A percentile compares a stretch with the other conserved stretches of the same genome.
phyloP scores from a whole-genome alignment of 2,329 filamentous ascomycete genomes.

The Aspergillus transmontanensis region DNA sequence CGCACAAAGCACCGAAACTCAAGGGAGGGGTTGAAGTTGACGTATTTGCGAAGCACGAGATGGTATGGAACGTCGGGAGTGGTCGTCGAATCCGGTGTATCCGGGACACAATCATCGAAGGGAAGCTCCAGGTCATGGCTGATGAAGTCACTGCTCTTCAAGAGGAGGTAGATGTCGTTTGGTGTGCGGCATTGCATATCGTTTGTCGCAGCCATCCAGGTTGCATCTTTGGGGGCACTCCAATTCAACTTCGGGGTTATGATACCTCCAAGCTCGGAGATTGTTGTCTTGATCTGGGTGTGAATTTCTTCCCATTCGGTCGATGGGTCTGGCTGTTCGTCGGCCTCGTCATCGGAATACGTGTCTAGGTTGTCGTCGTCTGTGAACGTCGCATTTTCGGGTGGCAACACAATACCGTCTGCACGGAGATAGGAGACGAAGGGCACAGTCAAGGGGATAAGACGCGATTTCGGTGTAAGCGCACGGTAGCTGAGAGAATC shows the following conservation, averaged over 20 bases:
- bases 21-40: conserved; percentile 83
- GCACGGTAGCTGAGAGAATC: conserved; percentile 65
- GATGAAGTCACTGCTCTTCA: conserved; percentile 93
- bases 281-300: conserved; percentile 72
- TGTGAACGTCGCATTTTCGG: conserved; percentile 40
- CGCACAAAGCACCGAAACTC: conserved; percentile 97
- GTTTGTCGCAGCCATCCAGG: conserved; percentile 85
- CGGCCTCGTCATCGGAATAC: conserved; percentile 56
- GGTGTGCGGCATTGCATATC: conserved; percentile 86
- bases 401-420: conserved; percentile 83
- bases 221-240: conserved; percentile 94
- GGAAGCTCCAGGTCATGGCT: conserved; percentile 93
- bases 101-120: conserved; percentile 71
- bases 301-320: conserved; percentile 71
- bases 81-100: conserved; percentile 24
- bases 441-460: conserved; percentile 72
- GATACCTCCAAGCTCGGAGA: conserved; percentile 78
- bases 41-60: conserved; percentile 83
- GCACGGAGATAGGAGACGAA: conserved; percentile 87
- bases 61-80: conserved; percentile 66
- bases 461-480: conserved; percentile 80
- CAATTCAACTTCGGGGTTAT: conserved; percentile 95
- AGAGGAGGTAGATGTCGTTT: conserved; percentile 88
- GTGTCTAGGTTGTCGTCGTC: conserved; percentile 54
- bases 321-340: conserved; percentile 60